Evolutionary conservation across 768 basidiomycete species (phyloP).

Genomic region (Pisolithus tinctorius): DNA sequence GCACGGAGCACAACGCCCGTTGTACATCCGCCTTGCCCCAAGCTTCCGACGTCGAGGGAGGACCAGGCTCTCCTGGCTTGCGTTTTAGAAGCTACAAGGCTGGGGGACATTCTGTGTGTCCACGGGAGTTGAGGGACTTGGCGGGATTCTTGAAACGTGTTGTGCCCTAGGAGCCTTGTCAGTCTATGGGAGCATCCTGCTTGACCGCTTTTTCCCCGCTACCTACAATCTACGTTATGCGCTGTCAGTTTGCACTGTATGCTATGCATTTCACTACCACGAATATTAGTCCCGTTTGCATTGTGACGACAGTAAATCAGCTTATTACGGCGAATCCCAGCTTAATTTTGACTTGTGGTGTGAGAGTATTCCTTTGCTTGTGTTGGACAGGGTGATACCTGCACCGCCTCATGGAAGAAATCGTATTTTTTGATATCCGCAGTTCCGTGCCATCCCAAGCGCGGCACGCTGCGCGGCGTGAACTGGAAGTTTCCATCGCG

Average conservation of each 20-base stretch:
- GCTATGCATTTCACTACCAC: not conserved
- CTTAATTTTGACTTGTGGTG: not conserved
- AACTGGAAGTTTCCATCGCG: not conserved
- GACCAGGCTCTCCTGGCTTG: conserved; percentile 39
- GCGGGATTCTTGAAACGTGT: conserved; percentile 61
- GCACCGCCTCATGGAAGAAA: not conserved
- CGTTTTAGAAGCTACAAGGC: conserved; percentile 62
- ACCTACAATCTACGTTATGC: not conserved
- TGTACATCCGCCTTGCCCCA: not conserved
- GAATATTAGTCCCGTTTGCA: too few relatives aligned
- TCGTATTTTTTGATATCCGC: not conserved
- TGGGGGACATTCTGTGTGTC: conserved; percentile 58
- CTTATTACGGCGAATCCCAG: not conserved
- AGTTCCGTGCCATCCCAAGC: not conserved
- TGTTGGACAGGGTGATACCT: not conserved
- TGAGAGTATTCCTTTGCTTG: not conserved
- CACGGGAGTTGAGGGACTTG: conserved; percentile 64
- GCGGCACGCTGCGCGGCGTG: not conserved
- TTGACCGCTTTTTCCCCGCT: not conserved
- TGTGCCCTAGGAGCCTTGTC: conserved; percentile 28
- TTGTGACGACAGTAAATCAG: not conserved
- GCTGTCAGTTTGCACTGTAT: not conserved
- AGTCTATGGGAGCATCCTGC: not conserved
- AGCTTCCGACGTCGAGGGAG: conserved; percentile 14
- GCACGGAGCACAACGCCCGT: conserved; percentile 14